A percentile compares a stretch with the other conserved stretches of the same genome.
These are phyloP conservation scores for Pseudomonodictys pantanalensis DNA, from an alignment of 495 filamentous ascomycete species.

Conservation along the genomic window DNA sequence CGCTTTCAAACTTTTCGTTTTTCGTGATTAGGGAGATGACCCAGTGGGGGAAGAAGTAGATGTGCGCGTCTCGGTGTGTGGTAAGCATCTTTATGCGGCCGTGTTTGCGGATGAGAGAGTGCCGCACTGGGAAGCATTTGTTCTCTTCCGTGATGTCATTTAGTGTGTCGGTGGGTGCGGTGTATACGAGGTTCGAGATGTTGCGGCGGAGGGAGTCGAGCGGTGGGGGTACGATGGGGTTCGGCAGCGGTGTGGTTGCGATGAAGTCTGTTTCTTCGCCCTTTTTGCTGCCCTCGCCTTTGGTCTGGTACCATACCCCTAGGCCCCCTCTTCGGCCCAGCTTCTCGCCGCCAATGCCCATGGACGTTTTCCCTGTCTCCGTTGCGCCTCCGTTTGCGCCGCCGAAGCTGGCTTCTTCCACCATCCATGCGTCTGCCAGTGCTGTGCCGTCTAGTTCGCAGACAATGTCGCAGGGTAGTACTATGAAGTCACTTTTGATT, in stretches of 20 bases:
- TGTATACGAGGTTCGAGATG: slow-evolving; percentile 66
- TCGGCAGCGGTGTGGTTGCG: slow-evolving; percentile 62
- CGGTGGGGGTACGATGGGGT: slow-evolving; percentile 53
- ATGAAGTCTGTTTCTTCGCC: slow-evolving; percentile 90
- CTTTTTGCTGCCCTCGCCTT: slow-evolving; percentile 71
- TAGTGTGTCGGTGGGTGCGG: slow-evolving; percentile 77
- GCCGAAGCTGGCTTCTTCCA: slow-evolving; percentile 66
- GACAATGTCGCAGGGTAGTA: slow-evolving; percentile 90
- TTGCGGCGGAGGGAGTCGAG: slow-evolving; percentile 59
- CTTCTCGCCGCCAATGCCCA: slow-evolving; percentile 52
- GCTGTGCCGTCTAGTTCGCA: slow-evolving; percentile 82
- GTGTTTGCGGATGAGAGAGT: slow-evolving; percentile 67
- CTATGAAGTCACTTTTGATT: slow-evolving; percentile 80
- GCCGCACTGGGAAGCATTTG: slow-evolving; percentile 67
- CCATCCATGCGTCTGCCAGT: slow-evolving; percentile 89
- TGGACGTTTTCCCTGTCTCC: slow-evolving; percentile 39
- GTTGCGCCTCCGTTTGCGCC: slow-evolving; percentile 43
- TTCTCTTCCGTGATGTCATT: slow-evolving; percentile 74
- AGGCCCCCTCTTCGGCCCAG: slow-evolving; percentile 70
- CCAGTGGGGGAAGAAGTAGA: slow-evolving; percentile 93
- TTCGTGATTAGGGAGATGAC: slow-evolving; percentile 72
- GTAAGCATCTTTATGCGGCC: slow-evolving; percentile 72
- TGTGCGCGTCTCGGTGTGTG: slow-evolving; percentile 80
- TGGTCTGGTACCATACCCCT: slow-evolving; percentile 84
- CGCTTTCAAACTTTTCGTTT: slow-evolving; percentile 77